A percentile compares a stretch with the other conserved stretches of the same genome.
These are phyloP conservation scores for Emmonsia crescens DNA, from an alignment of 2,329 filamentous ascomycete genomes.

Conservation along the genomic window DNA sequence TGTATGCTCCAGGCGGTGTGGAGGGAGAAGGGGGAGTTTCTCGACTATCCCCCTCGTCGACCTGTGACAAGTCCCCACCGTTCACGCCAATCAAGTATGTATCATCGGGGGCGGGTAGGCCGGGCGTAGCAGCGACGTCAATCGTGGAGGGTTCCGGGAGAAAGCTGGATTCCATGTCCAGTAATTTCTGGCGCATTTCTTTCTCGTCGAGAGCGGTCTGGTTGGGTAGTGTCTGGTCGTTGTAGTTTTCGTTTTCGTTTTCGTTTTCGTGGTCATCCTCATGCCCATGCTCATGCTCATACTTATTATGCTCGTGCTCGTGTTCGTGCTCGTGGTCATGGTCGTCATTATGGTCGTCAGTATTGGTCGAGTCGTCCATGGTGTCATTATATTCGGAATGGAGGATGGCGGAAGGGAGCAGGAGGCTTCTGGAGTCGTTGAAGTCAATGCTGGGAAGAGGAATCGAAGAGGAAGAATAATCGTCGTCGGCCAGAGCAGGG, in stretches of 20 bases:
- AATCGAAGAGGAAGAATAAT: neutral
- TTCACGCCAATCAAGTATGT: conserved; percentile 33
- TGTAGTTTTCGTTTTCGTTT: conserved; percentile 4
- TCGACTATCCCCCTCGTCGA: conserved; percentile 8
- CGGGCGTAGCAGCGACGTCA: conserved; percentile 19
- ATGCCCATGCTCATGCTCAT: conserved; percentile 9
- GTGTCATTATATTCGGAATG: neutral
- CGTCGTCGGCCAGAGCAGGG: neutral
- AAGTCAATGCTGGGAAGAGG: neutral
- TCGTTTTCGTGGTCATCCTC: conserved; percentile 6
- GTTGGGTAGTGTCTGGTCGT: conserved; percentile 19
- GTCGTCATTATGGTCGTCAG: conserved; percentile 6
- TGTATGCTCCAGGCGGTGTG: conserved; percentile 19
- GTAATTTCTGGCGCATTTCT: conserved; percentile 49
- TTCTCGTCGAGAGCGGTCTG: conserved; percentile 42
- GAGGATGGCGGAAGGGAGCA: conserved; percentile 7
- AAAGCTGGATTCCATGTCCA: conserved; percentile 55
- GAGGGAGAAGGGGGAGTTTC: conserved; percentile 13
- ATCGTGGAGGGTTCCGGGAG: conserved; percentile 44
- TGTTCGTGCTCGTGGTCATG: conserved; percentile 7
- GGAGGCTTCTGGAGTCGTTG: conserved; percentile 2
- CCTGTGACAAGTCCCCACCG: conserved; percentile 10
- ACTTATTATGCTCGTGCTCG: neutral
- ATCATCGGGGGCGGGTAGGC: conserved; percentile 28
- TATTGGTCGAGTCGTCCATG: conserved; percentile 4